Evolutionary conservation across 306 rosid species (phyloP), one percentile per base, ranked within the genome.

Genomic region (Casuarina equisetifolia): DNA sequence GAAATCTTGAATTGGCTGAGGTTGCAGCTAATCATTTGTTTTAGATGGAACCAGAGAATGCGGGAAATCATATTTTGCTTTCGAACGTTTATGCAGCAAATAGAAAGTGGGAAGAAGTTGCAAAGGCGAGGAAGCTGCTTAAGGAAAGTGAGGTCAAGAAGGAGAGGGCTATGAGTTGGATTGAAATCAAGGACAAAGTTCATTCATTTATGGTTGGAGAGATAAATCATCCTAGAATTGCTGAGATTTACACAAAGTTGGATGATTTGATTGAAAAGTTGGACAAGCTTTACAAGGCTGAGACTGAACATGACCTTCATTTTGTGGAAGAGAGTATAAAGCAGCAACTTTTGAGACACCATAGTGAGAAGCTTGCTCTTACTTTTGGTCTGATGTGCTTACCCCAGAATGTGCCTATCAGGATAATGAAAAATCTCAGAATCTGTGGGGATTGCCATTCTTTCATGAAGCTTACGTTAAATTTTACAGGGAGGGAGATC

Each of bases 391-490:
- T 94, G 69, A 84, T 92, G 88, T 86, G 88, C 80, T 90, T 90
- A 73, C 95, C 97, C 52, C 32, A 79, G 51, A 81, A 75, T 79
- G 85, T 78, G 52, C 92, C 97, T 46, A 88, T 94, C 77, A 88
- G 95, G 82, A 89, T 94, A 75, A 94, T 92, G 90, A 94, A 94
- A 84, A 92, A 94, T 74, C 93, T 92, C 67, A 92, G 97, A 79
- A 94, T 92, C 50, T 94, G 98, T 84, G 97, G 90, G 75, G 97
- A 95, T 78, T 92, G 97, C 81, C 97, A 95, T 76, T 82, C 84
- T 32, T 95, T 92, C 79, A 87, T 95, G 97, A 92, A 95, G 88
- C 75, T 88, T 74, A 25, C 79, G 3, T 92, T 92, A 48, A 80
- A 80, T 76, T 83, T 78, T 49, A 77, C 81, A 3, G 77, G 78